These are phyloP conservation scores for Ogataea chonburiensis DNA, from an alignment of 805 yeast species.

Conservation along the genomic window DNA sequence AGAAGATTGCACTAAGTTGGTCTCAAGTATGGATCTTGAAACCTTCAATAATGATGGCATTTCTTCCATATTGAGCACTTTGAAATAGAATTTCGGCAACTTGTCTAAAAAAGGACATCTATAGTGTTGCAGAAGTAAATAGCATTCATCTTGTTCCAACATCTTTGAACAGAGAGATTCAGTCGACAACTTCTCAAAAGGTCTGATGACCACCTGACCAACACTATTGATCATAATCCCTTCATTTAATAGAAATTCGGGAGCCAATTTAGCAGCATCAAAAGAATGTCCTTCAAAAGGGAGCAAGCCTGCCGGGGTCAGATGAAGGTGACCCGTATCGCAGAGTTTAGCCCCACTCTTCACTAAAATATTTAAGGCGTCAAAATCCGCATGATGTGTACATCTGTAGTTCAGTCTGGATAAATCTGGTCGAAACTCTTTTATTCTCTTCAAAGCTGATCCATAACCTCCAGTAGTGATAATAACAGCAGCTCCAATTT, in stretches of 20 bases:
- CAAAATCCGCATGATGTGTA: slow-evolving; percentile 49
- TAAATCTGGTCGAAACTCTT: slow-evolving; percentile 54
- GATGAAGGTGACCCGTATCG: slow-evolving; percentile 59
- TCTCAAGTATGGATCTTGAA: too few species aligned
- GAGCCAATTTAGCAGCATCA: slow-evolving; percentile 6
- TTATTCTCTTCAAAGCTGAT: slow-evolving; percentile 47
- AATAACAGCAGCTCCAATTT: slow-evolving; percentile 51
- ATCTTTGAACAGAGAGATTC: slow-evolving; percentile 13
- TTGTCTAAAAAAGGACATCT: slow-evolving; percentile 1
- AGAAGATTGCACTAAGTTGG: too few species aligned
- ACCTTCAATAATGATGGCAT: background rate
- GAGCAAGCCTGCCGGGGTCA: slow-evolving; percentile 62
- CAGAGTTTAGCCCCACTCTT: slow-evolving; percentile 49
- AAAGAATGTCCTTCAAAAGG: slow-evolving; percentile 35
- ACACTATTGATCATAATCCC: slow-evolving; percentile 12
- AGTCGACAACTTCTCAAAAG: slow-evolving; percentile 4
- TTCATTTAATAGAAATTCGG: slow-evolving; percentile 7
- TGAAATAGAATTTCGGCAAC: background rate
- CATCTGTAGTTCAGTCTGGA: slow-evolving; percentile 53
- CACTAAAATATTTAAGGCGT: slow-evolving; percentile 53
- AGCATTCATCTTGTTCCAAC: slow-evolving; percentile 8
- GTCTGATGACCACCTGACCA: slow-evolving; percentile 13
- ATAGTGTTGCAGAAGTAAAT: slow-evolving; percentile 11
- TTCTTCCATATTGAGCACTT: background rate
- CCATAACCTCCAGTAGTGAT: slow-evolving; percentile 69